Conservation (phyloP, 2,329 filamentous ascomycete species). For the Rosellinia necatrix region DNA sequence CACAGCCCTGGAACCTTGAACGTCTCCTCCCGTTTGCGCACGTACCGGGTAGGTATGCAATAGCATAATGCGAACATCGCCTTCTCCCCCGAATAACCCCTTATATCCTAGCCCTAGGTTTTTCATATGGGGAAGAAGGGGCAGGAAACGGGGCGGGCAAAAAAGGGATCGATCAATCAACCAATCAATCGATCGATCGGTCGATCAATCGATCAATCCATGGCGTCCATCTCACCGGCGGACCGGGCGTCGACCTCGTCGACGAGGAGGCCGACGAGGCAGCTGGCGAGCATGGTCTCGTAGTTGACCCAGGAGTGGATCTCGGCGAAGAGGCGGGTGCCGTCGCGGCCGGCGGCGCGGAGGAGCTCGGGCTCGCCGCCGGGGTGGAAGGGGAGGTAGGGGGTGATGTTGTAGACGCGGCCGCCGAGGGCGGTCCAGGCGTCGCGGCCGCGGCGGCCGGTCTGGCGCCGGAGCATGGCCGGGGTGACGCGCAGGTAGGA, state of each 20-base stretch:
- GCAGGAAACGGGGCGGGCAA: too few relatives aligned
- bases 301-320: conserved; percentile 75
- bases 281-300: conserved; percentile 69
- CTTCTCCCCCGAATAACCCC: too few relatives aligned
- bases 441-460: conserved; percentile 80
- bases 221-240: conserved; percentile 56
- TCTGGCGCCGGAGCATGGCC: conserved; percentile 75
- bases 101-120: too few relatives aligned
- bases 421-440: conserved; percentile 91
- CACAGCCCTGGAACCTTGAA: background rate
- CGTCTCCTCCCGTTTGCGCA: too few relatives aligned
- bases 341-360: conserved; percentile 64
- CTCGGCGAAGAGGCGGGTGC: conserved; percentile 66
- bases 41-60: too few relatives aligned
- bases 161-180: too few relatives aligned
- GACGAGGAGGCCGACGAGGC: conserved; percentile 66
- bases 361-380: conserved; percentile 79
- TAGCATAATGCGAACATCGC: too few relatives aligned
- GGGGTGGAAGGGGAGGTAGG: conserved; percentile 89
- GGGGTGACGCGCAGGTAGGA: conserved; percentile 78
- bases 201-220: too few relatives aligned
- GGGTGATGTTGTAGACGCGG: conserved; percentile 91
- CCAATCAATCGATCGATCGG: too few relatives aligned
- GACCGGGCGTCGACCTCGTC: conserved; percentile 52
- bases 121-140: too few relatives aligned